Conservation (phyloP, 129 eudicot species). For the Centrapalus pauciflorus region DNA sequence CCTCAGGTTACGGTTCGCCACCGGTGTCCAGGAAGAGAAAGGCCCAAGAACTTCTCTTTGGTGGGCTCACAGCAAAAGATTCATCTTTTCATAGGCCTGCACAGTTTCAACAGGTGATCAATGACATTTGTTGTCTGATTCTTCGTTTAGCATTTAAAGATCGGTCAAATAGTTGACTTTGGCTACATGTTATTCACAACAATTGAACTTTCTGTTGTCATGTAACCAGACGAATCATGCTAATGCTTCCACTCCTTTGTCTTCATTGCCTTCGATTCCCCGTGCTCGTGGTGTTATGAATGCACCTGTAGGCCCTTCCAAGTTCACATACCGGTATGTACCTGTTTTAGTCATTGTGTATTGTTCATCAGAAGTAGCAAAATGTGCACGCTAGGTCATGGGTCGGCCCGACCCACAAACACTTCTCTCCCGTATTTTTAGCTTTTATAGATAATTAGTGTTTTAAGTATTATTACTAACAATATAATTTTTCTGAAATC, state of each 20-base stretch:
- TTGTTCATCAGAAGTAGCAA: too few species aligned
- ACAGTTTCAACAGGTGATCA: slow-evolving; percentile 37
- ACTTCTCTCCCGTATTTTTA: too few species aligned
- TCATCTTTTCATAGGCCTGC: slow-evolving; percentile 16
- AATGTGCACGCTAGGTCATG: too few species aligned
- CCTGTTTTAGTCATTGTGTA: too few species aligned
- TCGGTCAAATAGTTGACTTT: slow-evolving; percentile 12
- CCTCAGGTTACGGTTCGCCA: slow-evolving; percentile 44
- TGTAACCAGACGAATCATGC: slow-evolving; percentile 47
- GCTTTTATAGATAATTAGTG: neutral
- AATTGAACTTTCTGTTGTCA: neutral
- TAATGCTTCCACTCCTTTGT: slow-evolving; percentile 43
- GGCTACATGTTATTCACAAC: neutral
- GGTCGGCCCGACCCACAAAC: too few species aligned
- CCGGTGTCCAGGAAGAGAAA: slow-evolving; percentile 45
- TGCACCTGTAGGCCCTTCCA: slow-evolving; percentile 55
- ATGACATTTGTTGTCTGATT: neutral
- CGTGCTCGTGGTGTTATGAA: slow-evolving; percentile 46
- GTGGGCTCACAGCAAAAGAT: slow-evolving; percentile 30
- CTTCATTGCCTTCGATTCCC: slow-evolving; percentile 46
- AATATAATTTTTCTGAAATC: neutral
- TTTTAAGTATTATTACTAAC: neutral
- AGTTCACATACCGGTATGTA: slow-evolving; percentile 57
- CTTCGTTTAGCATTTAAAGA: neutral
- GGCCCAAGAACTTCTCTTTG: slow-evolving; percentile 30